Evolutionary conservation across 441 rosid species (phyloP), one percentile per base, ranked within the genome.

Genomic region (Hura crepitans): DNA sequence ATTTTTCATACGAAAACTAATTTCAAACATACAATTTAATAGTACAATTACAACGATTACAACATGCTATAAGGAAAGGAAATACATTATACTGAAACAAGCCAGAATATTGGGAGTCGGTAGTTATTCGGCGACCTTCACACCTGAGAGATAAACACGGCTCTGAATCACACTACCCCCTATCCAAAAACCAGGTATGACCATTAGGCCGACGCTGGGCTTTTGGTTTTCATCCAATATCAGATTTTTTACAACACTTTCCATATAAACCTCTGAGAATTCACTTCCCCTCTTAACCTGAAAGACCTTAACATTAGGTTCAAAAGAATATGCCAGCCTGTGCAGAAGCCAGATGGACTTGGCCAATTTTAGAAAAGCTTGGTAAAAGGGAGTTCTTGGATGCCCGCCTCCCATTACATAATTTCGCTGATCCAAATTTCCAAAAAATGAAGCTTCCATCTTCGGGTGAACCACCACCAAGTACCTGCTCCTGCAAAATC

Each of bases 401-500:
- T 90, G 97, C 14, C 99, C 97, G 35, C 98, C 97, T 25, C 89
- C 93, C 49, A 73, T 72, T 11, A 92, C 77, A 71, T 83, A 92
- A 66, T 89, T 92, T 71, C 91, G 81, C 77, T 95, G 97, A 79
- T 92, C 98, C 58, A 87, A 76, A 56, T 92, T 89, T 39, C 98
- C 99, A 51, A 95, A 95, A 89, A 92, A 90, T 0, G 99, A 95
- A 68, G 93, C 94, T 75, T 95, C 99, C 97, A 95, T 90, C 85
- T 92, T 95, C 11, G 93, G 93, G 51, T 92, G 99, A 74, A 95
- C 86, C 47, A 95, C 92, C 71, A 72, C 74, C 56, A 87, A 77
- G 79, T 86, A 92, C 83, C 89, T 94, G 84, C 78, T 85, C 80
- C 77, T 77, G 83, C 97, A 90, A 72, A 95, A 95, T 75, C 76